These are phyloP conservation scores for Pisolithus orientalis DNA, from an alignment of 768 basidiomycete genomes.

Conservation along the genomic window DNA sequence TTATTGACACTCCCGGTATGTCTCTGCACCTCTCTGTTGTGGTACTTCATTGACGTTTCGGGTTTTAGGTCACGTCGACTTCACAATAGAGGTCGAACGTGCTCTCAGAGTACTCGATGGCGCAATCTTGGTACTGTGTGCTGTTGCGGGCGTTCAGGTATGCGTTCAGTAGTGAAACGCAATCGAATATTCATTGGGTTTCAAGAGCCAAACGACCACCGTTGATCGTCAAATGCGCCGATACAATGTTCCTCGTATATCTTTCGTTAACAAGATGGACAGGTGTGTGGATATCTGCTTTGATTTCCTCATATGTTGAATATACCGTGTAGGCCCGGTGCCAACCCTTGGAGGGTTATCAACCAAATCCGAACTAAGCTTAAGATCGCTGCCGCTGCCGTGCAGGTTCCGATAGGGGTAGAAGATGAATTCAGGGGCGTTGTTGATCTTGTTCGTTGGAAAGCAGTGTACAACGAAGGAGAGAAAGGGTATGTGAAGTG, in stretches of 20 bases:
- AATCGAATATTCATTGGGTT: not conserved
- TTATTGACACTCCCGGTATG: conserved; percentile 94
- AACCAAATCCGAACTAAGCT: conserved; percentile 89
- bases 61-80: conserved; percentile 90
- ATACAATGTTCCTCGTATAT: conserved; percentile 92
- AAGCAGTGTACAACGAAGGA: conserved; percentile 91
- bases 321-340: conserved; percentile 63
- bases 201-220: conserved; percentile 93
- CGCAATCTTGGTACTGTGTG: conserved; percentile 92
- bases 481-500: conserved; percentile 71
- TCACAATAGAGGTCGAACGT: conserved; percentile 98
- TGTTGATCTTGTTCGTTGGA: conserved; percentile 92
- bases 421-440: conserved; percentile 88
- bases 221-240: conserved; percentile 99
- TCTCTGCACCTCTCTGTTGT: not conserved
- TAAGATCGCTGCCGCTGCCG: conserved; percentile 86
- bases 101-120: conserved; percentile 95
- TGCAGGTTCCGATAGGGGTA: conserved; percentile 90
- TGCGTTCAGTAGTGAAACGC: conserved; percentile 8
- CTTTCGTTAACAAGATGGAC: conserved; percentile 99
- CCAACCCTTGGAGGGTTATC: conserved; percentile 95
- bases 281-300: conserved; percentile 39
- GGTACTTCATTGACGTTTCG: not conserved
- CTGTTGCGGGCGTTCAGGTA: conserved; percentile 94
- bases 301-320: not conserved